Conservation (phyloP, 371 early-diverging fungal genomes). For the Mucor irregularis region DNA sequence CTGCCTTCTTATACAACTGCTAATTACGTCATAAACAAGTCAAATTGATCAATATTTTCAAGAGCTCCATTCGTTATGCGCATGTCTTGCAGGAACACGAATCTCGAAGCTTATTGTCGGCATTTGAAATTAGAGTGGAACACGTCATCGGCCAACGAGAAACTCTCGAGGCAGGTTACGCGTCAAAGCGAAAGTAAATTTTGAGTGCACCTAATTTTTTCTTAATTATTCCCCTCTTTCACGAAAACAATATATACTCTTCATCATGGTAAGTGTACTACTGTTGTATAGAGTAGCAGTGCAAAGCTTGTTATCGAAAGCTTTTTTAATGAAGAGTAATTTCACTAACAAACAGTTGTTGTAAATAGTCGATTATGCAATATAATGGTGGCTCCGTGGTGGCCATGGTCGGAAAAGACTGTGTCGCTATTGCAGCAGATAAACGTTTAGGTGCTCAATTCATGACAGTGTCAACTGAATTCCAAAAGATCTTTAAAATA, state of each 20-base stretch:
- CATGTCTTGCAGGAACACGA: too few species aligned
- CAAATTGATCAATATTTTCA: too few species aligned
- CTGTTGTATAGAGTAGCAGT: not conserved
- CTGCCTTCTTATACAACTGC: too few species aligned
- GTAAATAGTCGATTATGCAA: conserved; percentile 77
- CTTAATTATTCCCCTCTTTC: not conserved
- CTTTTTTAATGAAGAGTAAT: not conserved
- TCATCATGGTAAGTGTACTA: conserved; percentile 7
- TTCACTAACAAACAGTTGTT: too few species aligned
- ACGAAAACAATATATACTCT: conserved; percentile 5
- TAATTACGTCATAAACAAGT: too few species aligned
- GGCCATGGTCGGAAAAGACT: conserved; percentile 98
- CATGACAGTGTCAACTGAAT: conserved; percentile 92
- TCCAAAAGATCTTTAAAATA: conserved; percentile 91
- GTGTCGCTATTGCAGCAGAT: conserved; percentile 98
- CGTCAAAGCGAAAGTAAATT: conserved; percentile 11
- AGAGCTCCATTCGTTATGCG: too few species aligned
- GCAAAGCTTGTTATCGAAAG: not conserved
- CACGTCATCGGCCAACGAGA: conserved; percentile 6
- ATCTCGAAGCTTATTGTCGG: too few species aligned
- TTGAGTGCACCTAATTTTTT: not conserved
- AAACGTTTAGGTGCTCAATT: conserved; percentile 90
- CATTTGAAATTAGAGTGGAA: too few species aligned
- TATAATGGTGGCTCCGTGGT: conserved; percentile 96
- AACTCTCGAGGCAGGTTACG: conserved; percentile 11